These are phyloP conservation scores for Kwoniella europaea DNA, from an alignment of 768 basidiomycete genomes.

Conservation along the genomic window DNA sequence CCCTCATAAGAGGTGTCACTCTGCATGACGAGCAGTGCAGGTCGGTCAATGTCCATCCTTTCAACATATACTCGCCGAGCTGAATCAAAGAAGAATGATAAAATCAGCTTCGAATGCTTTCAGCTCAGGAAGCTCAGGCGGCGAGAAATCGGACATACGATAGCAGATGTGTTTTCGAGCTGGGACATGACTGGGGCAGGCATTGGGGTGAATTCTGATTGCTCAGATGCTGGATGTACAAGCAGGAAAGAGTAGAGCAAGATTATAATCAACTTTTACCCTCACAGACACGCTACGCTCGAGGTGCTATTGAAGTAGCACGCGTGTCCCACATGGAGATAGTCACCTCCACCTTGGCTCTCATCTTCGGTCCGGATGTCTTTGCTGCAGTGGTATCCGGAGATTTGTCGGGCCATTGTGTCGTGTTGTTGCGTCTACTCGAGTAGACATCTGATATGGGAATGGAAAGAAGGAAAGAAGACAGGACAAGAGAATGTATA, in stretches of 20 bases:
- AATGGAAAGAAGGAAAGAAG: background rate
- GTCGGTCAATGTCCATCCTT: constrained; percentile 57
- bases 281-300: too few relatives aligned
- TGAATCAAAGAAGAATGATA: background rate
- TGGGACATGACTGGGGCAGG: constrained; percentile 35
- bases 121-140: background rate
- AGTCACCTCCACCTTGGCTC: background rate
- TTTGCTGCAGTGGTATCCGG: background rate
- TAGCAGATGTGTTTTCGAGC: constrained; percentile 47
- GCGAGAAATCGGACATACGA: constrained; percentile 21
- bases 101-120: too few relatives aligned
- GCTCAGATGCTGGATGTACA: background rate
- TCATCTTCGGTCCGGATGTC: background rate
- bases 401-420: background rate
- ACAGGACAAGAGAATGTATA: background rate
- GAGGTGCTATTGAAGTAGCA: too few relatives aligned
- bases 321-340: background rate
- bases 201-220: background rate
- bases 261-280: too few relatives aligned
- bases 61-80: constrained; percentile 59
- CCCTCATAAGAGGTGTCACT: constrained; percentile 55
- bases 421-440: background rate
- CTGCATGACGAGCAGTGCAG: constrained; percentile 50
- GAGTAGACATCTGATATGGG: background rate
- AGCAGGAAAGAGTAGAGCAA: too few relatives aligned